Evolutionary conservation across 2,329 filamentous ascomycete genomes (phyloP).

Genomic region (Xylariales sp.): DNA sequence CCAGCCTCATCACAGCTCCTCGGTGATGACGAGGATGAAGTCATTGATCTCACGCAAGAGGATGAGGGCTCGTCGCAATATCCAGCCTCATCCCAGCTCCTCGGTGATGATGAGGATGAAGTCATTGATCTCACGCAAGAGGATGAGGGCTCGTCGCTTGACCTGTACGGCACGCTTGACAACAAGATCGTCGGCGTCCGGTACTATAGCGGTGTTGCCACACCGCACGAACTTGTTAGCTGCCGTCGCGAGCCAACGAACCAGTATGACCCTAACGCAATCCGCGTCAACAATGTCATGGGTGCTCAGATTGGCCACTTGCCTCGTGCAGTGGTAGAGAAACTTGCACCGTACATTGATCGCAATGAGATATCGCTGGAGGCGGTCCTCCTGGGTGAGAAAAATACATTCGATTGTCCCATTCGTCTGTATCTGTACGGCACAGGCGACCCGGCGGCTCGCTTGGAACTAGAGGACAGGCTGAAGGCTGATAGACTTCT

Average conservation of each 20-base stretch:
- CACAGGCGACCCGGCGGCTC: constrained; percentile 48
- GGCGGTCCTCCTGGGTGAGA: constrained; percentile 62
- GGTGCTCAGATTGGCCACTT: constrained; percentile 75
- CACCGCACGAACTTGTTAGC: constrained; percentile 52
- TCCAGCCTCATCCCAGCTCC: constrained; percentile 15
- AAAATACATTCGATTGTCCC: constrained; percentile 67
- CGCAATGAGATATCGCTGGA: constrained; percentile 59
- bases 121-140: constrained; percentile 39
- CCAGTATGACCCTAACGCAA: constrained; percentile 68
- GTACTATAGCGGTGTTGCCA: constrained; percentile 54
- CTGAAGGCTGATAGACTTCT: constrained; percentile 65
- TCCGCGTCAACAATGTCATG: constrained; percentile 73
- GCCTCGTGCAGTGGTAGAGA: constrained; percentile 60
- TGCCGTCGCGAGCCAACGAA: constrained; percentile 59
- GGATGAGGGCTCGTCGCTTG: constrained; percentile 33
- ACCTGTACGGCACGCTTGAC: constrained; percentile 44
- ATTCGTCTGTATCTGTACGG: constrained; percentile 67
- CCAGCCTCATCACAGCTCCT: constrained; percentile 16
- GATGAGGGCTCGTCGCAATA: constrained; percentile 30
- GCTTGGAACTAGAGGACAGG: constrained; percentile 50
- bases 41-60: constrained; percentile 39
- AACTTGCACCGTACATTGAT: constrained; percentile 70
- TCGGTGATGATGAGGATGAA: constrained; percentile 32
- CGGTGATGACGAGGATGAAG: constrained; percentile 29
- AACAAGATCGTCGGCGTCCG: constrained; percentile 53